Evolutionary conservation across 2,329 filamentous ascomycete species (phyloP).

Genomic region (Fusarium clavum): DNA sequence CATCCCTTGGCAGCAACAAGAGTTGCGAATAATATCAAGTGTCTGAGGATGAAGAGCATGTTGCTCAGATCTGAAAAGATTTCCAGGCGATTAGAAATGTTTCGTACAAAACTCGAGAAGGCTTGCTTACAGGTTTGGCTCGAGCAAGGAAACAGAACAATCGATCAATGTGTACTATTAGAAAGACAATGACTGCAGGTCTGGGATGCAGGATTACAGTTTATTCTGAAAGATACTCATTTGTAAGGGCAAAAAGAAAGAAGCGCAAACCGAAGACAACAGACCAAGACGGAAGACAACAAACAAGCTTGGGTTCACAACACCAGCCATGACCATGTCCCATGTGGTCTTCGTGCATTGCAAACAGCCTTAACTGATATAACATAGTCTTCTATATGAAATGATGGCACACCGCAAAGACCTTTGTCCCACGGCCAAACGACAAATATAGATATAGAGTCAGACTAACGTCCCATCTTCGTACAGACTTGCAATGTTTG

Average conservation of each 20-base stretch:
- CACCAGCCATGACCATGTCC: background rate
- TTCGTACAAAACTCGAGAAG: rapidly evolving
- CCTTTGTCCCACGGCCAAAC: conserved; percentile 11
- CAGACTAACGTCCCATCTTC: background rate
- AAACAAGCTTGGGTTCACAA: background rate
- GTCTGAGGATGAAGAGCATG: conserved; percentile 18
- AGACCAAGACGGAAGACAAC: background rate
- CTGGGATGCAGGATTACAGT: too few species aligned
- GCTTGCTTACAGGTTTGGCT: background rate
- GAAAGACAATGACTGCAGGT: background rate
- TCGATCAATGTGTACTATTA: rapidly evolving
- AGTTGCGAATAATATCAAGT: background rate
- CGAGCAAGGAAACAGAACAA: background rate
- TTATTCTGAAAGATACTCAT: background rate
- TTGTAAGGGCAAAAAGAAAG: background rate
- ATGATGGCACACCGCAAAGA: background rate
- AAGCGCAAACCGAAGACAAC: background rate
- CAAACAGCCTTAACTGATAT: background rate
- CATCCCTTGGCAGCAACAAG: background rate
- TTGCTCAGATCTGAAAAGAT: background rate
- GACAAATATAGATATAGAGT: background rate
- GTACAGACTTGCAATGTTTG: background rate
- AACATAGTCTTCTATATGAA: background rate
- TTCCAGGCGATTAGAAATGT: background rate
- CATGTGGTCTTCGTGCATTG: background rate